Evolutionary conservation across 176 grass and related monocot species (phyloP).

Genomic region (Areca catechu): DNA sequence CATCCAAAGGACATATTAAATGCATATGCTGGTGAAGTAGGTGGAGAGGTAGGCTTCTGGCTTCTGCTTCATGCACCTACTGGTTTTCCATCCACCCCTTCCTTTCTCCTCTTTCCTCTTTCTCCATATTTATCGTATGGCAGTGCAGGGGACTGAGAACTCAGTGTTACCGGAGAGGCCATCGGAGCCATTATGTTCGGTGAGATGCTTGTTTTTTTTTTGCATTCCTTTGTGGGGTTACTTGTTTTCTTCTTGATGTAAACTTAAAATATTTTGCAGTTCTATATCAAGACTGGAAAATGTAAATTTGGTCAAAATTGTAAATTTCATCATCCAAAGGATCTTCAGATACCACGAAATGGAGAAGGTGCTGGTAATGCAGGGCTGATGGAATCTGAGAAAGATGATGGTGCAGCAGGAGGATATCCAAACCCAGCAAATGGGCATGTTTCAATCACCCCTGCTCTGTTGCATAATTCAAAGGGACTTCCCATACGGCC

Average conservation of each 20-base stretch:
- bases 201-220: conserved; percentile 24
- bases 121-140: background rate
- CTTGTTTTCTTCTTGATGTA: conserved; percentile 1
- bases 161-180: conserved; percentile 48
- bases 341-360: conserved; percentile 25
- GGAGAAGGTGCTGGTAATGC: conserved; percentile 33
- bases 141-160: conserved; percentile 27
- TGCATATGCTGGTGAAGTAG: conserved; percentile 19
- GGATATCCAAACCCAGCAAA: conserved; percentile 35
- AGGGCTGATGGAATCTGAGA: conserved; percentile 28
- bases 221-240: conserved; percentile 15
- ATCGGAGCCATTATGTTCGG: conserved; percentile 54
- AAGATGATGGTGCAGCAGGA: conserved; percentile 9
- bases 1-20: conserved; percentile 54
- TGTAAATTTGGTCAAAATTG: conserved; percentile 72
- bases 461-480: conserved; percentile 51
- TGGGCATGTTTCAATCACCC: conserved; percentile 15
- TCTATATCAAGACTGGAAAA: conserved; percentile 64
- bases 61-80: background rate
- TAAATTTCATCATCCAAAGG: conserved; percentile 78
- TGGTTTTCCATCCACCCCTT: background rate
- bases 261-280: conserved; percentile 29
- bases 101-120: background rate
- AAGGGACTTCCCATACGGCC: conserved; percentile 76
- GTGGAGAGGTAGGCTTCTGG: conserved; percentile 25